Evolutionary conservation across 2,329 filamentous ascomycete genomes (phyloP).

Genomic region (Ceratocystis cubensis): DNA sequence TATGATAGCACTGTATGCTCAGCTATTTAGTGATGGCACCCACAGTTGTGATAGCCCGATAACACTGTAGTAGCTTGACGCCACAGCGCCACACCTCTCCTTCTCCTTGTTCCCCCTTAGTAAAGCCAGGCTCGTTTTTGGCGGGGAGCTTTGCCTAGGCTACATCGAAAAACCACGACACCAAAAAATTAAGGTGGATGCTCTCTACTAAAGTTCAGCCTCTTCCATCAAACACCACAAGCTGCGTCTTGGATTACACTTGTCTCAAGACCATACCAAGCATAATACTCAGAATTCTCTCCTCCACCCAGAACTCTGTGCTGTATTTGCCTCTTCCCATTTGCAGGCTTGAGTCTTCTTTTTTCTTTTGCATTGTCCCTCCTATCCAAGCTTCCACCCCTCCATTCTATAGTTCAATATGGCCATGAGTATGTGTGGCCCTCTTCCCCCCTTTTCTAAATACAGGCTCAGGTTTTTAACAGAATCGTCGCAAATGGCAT

Average conservation of each 20-base stretch:
- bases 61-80: background rate
- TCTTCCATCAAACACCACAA: constrained; percentile 14
- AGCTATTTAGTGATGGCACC: background rate
- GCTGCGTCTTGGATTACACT: constrained; percentile 10
- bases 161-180: constrained; percentile 21
- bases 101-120: background rate
- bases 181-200: constrained; percentile 20
- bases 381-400: constrained; percentile 14
- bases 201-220: constrained; percentile 15
- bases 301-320: constrained; percentile 9
- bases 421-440: constrained; percentile 31
- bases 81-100: constrained; percentile 6
- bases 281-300: constrained; percentile 11
- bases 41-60: background rate
- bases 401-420: constrained; percentile 26
- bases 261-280: background rate
- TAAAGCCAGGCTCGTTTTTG: constrained; percentile 9
- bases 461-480: background rate
- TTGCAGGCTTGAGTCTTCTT: constrained; percentile 7
- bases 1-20: background rate
- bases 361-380: constrained; percentile 13
- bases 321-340: background rate
- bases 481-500: background rate
- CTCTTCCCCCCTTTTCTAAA: constrained; percentile 14
- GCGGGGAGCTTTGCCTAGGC: constrained; percentile 19